A percentile compares a stretch with the other conserved stretches of the same genome.
phyloP scores from a whole-genome alignment of 2,329 filamentous ascomycete genomes.

The Coleophoma cylindrospora region DNA sequence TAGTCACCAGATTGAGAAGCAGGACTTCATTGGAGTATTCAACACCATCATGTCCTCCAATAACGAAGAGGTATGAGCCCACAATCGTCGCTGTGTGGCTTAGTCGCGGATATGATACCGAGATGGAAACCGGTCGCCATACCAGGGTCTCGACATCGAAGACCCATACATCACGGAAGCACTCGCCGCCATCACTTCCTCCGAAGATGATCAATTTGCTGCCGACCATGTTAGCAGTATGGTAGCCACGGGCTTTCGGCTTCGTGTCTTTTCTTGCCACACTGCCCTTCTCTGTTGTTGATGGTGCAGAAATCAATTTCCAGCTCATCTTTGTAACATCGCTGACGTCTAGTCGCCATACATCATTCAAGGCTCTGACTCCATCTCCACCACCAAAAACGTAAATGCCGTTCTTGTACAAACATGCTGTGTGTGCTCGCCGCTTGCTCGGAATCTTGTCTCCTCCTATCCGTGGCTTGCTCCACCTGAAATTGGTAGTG shows the following conservation, averaged over 20 bases:
- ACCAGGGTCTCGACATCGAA: slow-evolving; percentile 60
- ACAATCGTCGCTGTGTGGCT: slow-evolving; percentile 67
- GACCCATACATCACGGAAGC: slow-evolving; percentile 70
- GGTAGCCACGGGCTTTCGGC: slow-evolving; percentile 63
- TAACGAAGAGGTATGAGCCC: slow-evolving; percentile 64
- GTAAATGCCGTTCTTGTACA: slow-evolving; percentile 67
- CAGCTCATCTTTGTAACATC: slow-evolving; percentile 64
- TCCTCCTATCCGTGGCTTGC: slow-evolving; percentile 51
- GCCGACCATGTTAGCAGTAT: slow-evolving; percentile 69
- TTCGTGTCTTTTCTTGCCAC: slow-evolving; percentile 31
- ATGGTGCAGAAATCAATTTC: slow-evolving; percentile 50
- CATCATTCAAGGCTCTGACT: slow-evolving; percentile 64
- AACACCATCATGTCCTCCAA: slow-evolving; percentile 65
- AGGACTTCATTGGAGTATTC: slow-evolving; percentile 67
- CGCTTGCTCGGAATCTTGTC: slow-evolving; percentile 55
- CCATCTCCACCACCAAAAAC: slow-evolving; percentile 69
- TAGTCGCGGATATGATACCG: slow-evolving; percentile 57
- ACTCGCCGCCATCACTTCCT: slow-evolving; percentile 65
- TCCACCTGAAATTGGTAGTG: slow-evolving; percentile 64
- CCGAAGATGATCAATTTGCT: slow-evolving; percentile 69
- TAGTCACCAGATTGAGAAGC: slow-evolving; percentile 64
- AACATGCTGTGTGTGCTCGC: slow-evolving; percentile 64
- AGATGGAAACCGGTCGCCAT: slow-evolving; percentile 56
- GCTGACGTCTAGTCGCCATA: slow-evolving; percentile 66
- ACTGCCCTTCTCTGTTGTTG: slow-evolving; percentile 33